Percentiles rank a stretch among this genome's conserved stretches.
Evolutionary conservation across 495 filamentous ascomycete species (phyloP).

Genomic region (Terfezia claveryi): DNA sequence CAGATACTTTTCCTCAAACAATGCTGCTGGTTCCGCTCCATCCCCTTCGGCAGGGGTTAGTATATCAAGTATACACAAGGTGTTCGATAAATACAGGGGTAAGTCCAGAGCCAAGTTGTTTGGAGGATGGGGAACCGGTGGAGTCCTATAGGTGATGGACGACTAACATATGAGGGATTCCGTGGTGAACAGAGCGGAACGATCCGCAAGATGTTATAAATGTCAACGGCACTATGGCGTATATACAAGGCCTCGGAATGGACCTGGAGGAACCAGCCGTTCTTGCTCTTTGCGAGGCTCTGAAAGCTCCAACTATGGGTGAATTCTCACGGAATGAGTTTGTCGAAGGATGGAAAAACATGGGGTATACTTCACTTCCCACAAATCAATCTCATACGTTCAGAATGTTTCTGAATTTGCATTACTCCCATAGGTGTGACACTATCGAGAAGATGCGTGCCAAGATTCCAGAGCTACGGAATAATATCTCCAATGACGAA

Average conservation of each 20-base stretch:
- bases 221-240: conserved; percentile 50
- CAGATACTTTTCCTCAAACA: conserved; percentile 12
- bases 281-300: conserved; percentile 50
- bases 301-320: conserved; percentile 59
- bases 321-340: conserved; percentile 63
- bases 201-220: conserved; percentile 39
- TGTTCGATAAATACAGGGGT: conserved; percentile 67
- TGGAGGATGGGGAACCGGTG: neutral
- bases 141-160: neutral
- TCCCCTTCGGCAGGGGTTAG: conserved; percentile 7
- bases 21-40: neutral
- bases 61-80: conserved; percentile 30
- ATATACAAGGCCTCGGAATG: conserved; percentile 37
- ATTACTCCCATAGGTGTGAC: conserved; percentile 26
- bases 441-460: conserved; percentile 31
- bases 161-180: neutral
- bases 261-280: conserved; percentile 47
- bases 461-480: conserved; percentile 32
- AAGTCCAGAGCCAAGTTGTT: conserved; percentile 5
- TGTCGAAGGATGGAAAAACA: conserved; percentile 48
- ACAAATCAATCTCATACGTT: conserved; percentile 7
- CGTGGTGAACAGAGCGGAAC: conserved; percentile 20
- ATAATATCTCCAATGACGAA: conserved; percentile 29
- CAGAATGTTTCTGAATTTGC: neutral
- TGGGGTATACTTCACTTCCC: conserved; percentile 26